Percentiles rank a stretch among this genome's conserved stretches.
Conservation (phyloP, 2,329 filamentous ascomycete genomes). For the Botrytis medusae region DNA sequence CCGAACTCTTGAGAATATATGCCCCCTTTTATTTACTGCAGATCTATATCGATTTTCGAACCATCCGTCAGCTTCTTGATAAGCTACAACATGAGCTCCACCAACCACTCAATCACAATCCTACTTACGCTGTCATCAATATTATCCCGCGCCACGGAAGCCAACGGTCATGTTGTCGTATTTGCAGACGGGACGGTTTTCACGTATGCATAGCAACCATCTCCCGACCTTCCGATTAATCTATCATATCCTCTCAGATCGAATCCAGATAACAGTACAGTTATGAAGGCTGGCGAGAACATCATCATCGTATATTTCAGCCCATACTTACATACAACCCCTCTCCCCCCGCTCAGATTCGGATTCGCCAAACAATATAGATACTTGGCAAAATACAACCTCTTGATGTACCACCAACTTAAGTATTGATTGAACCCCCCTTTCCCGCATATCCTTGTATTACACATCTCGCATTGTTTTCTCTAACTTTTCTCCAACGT, state of each 20-base stretch:
- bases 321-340: constrained; percentile 12
- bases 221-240: background rate
- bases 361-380: constrained; percentile 4
- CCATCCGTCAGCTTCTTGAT: background rate
- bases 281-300: constrained; percentile 3
- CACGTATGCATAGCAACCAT: constrained; percentile 1
- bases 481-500: constrained; percentile 4
- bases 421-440: constrained; percentile 6
- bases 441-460: background rate
- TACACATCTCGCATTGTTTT: background rate
- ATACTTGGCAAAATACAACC: constrained; percentile 12
- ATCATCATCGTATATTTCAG: background rate
- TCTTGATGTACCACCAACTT: constrained; percentile 6
- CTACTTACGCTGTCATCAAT: background rate
- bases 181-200: constrained; percentile 10
- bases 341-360: constrained; percentile 8
- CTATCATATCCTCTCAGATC: constrained; percentile 7
- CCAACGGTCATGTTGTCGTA: background rate
- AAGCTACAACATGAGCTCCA: background rate
- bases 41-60: background rate
- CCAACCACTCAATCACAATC: background rate
- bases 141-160: constrained; percentile 5
- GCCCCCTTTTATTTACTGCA: background rate
- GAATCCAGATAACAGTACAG: background rate
- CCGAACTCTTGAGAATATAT: background rate